Evolutionary conservation across 2,329 filamentous ascomycete species (phyloP).

Genomic region (Colletotrichum abscissum): DNA sequence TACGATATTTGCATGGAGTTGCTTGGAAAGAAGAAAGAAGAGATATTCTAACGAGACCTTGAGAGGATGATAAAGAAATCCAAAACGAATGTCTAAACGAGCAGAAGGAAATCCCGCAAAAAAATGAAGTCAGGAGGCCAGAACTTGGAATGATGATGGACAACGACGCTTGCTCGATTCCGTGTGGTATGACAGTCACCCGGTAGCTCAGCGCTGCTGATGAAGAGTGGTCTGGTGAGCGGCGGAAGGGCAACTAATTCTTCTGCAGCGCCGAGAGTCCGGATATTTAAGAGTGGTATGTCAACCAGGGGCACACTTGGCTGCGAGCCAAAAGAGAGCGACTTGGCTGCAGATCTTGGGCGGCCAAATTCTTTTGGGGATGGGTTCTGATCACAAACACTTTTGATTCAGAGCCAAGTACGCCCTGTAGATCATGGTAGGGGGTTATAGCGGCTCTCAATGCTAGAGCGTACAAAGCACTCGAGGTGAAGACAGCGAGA

Average conservation of each 20-base stretch:
- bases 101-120: slow-evolving; percentile 8
- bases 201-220: slow-evolving; percentile 32
- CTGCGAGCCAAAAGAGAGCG: slow-evolving; percentile 5
- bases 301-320: slow-evolving; percentile 18
- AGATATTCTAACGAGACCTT: not conserved
- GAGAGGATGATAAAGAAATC: not conserved
- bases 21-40: not conserved
- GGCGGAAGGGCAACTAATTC: slow-evolving; percentile 4
- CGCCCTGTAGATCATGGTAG: slow-evolving; percentile 20
- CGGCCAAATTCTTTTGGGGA: not conserved
- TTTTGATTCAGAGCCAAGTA: slow-evolving; percentile 27
- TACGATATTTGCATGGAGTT: slow-evolving; percentile 10
- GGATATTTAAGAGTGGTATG: slow-evolving; percentile 30
- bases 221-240: slow-evolving; percentile 29
- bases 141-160: slow-evolving; percentile 20
- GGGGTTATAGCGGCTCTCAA: not conserved
- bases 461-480: no score
- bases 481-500: no score
- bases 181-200: slow-evolving; percentile 31
- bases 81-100: slow-evolving; percentile 10
- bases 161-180: not conserved
- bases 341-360: slow-evolving; percentile 25
- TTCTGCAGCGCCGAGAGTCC: slow-evolving; percentile 21
- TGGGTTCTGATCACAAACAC: slow-evolving; percentile 14
- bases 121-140: slow-evolving; percentile 6